phyloP scores from a whole-genome alignment of 2,329 filamentous ascomycete genomes.

The Ceratocystis alfenasii region DNA sequence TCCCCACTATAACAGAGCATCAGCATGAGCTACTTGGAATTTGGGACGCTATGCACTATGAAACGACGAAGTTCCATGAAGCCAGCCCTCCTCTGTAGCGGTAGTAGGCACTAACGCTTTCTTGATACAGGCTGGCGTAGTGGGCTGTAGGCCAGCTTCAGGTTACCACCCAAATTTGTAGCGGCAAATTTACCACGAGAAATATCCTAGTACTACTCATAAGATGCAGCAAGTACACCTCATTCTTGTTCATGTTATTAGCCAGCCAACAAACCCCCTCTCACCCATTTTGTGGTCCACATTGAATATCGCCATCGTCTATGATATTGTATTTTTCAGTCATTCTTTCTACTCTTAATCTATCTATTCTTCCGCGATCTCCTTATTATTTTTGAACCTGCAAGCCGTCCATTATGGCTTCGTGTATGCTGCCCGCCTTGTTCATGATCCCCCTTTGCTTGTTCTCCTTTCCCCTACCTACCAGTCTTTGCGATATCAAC shows the following conservation, averaged over 20 bases:
- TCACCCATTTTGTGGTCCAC: background rate
- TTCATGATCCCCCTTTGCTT: background rate
- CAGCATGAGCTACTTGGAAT: too few species aligned
- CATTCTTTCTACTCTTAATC: background rate
- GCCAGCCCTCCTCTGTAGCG: too few species aligned
- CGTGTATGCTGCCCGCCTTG: constrained; percentile 19
- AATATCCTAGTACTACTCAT: too few species aligned
- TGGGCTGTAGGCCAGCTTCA: too few species aligned
- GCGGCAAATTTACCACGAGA: too few species aligned
- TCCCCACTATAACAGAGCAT: background rate
- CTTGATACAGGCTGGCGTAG: too few species aligned
- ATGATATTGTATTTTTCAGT: background rate
- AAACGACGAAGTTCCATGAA: too few species aligned
- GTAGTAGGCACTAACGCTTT: too few species aligned
- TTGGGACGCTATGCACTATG: too few species aligned
- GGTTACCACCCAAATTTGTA: too few species aligned
- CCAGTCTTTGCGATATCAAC: constrained; percentile 9
- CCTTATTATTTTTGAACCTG: background rate
- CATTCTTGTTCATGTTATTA: background rate
- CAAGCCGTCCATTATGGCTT: constrained; percentile 19
- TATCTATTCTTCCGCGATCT: background rate
- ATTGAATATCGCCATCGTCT: background rate
- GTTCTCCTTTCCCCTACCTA: background rate
- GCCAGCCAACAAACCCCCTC: background rate
- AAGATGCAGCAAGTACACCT: background rate